Evolutionary conservation across 1,139 yeast species (phyloP), one percentile per base, ranked within the genome.

Genomic region (Blastobotrys elegans): DNA sequence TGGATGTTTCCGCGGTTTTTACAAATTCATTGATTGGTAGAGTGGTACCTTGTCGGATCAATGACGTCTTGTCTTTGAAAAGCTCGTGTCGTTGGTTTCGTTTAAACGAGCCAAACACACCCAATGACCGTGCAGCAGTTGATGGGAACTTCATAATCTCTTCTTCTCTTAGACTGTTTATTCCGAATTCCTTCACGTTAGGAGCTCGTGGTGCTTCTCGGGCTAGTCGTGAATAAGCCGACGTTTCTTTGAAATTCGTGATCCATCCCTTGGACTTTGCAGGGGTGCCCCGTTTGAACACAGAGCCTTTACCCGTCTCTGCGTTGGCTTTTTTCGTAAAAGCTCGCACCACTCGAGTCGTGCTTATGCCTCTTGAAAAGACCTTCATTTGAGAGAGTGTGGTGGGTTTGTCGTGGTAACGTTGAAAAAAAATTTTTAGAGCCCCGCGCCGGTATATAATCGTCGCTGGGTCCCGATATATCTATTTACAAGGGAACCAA

Each of bases 31-130:
- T 49, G 5, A 74, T 44, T 31, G 57, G 51, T 11, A 57, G 42
- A 1, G 76, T 68, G 46, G 71, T 64, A 10, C 51, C 50, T 4
- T 51, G 51, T 14, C 72, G 69, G 11, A 76, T 68, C 53, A 80
- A 59, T 1, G 79, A 64, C 4, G 76, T 65, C 3, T 75, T 77
- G 31, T 65, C 66, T 33, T 61, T 58, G 61, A 77, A 78, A 42
- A 77, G 63, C 60, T 79, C 83, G 54, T 74, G 73, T 55, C 72
- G 71, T 62, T 79, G 84, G 53, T 64, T 70, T 46, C 72, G 72
- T 53, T 72, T 73, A 61, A 74, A 77, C 2, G 75, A 67, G 3
- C 76, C 76, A 47, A 76, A 60, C 11, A 57, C 56, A 5, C 60
- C 57, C 53, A 79, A 68, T 17, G 59, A 27, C 30, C 49, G 46